These are phyloP conservation scores for Saccharomycopsis olivae DNA, from an alignment of 805 yeast species.

Conservation along the genomic window DNA sequence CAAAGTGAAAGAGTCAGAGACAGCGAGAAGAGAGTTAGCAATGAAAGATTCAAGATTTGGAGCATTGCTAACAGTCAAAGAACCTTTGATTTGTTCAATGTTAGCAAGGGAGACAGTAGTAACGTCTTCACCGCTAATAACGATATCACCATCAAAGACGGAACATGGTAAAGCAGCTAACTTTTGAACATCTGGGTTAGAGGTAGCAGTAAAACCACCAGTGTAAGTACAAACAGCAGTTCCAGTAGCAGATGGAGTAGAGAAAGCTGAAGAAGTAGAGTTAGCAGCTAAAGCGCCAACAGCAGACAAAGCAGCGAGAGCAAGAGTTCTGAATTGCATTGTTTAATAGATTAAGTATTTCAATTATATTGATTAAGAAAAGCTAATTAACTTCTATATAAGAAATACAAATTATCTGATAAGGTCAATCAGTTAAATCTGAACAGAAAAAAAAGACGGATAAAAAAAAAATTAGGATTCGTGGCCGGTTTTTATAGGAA, in stretches of 20 bases:
- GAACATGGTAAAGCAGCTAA: constrained; percentile 51
- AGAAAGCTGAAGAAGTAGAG: constrained; percentile 32
- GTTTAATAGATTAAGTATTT: not conserved
- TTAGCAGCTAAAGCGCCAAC: constrained; percentile 20
- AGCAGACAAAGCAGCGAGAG: constrained; percentile 7
- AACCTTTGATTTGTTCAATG: constrained; percentile 70
- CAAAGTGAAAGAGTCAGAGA: constrained; percentile 61
- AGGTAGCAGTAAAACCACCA: constrained; percentile 58
- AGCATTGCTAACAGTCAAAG: constrained; percentile 56
- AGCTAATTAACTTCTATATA: not conserved
- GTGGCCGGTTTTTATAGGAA: too few species aligned
- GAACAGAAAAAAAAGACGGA: not conserved
- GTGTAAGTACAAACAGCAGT: constrained; percentile 59
- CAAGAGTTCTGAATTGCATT: constrained; percentile 15
- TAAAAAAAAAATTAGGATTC: too few species aligned
- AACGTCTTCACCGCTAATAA: constrained; percentile 40
- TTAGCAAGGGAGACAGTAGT: constrained; percentile 55
- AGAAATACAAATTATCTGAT: not conserved
- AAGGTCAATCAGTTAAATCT: not conserved
- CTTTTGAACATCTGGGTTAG: constrained; percentile 67
- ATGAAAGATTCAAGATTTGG: constrained; percentile 49
- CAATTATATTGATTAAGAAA: not conserved
- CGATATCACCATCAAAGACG: constrained; percentile 71
- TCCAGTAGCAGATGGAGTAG: constrained; percentile 35
- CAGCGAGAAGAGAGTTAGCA: constrained; percentile 70